Evolutionary conservation across 129 eudicot genomes (phyloP).

Genomic region (Flaveria bidentis): DNA sequence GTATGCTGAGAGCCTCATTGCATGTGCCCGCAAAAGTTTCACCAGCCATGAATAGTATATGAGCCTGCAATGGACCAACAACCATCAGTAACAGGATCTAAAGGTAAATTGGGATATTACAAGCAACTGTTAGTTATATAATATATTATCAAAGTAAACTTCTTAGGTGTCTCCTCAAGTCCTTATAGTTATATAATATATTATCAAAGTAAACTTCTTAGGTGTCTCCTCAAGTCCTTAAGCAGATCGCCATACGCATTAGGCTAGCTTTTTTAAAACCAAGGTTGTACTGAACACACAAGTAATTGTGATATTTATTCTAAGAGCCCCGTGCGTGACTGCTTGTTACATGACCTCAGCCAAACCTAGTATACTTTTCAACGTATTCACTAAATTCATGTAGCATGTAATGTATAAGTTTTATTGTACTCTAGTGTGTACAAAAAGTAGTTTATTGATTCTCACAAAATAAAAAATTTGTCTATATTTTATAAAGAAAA

Average conservation of each 20-base stretch:
- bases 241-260: too few species aligned
- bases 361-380: not conserved
- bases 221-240: not conserved
- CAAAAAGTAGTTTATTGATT: too few species aligned
- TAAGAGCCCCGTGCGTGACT: too few species aligned
- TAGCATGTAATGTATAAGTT: slow-evolving; percentile 1
- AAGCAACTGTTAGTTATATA: not conserved
- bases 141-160: not conserved
- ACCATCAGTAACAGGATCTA: slow-evolving; percentile 9
- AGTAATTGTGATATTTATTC: too few species aligned
- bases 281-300: too few species aligned
- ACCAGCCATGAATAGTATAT: slow-evolving; percentile 49
- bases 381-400: not conserved
- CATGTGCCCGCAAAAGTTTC: slow-evolving; percentile 33
- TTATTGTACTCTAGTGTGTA: too few species aligned
- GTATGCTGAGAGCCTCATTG: slow-evolving; percentile 43
- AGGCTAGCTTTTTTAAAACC: not conserved
- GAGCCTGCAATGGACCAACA: slow-evolving; percentile 16
- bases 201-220: not conserved
- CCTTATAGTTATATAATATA: not conserved
- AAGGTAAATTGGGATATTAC: not conserved
- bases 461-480: too few species aligned
- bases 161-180: not conserved
- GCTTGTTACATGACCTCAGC: not conserved
- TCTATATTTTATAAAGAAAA: too few species aligned